phyloP scores from a whole-genome alignment of 2,329 filamentous ascomycete species.

The Achaetomium macrosporum region DNA sequence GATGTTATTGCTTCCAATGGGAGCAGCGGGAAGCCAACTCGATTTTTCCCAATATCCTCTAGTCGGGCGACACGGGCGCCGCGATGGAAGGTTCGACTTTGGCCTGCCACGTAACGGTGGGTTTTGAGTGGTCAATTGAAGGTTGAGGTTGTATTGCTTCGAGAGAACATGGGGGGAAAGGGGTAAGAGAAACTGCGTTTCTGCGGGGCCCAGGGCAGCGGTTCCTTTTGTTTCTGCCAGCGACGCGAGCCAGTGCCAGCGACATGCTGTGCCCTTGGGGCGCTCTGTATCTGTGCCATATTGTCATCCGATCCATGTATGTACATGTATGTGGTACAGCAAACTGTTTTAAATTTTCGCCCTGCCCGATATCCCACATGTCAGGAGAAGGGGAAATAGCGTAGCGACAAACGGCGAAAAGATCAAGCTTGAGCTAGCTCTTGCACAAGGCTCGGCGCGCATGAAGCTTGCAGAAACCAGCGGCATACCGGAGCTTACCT shows the following conservation, averaged over 20 bases:
- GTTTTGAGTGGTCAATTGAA: slow-evolving; percentile 20
- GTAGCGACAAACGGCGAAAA: not conserved
- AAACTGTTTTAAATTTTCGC: not conserved
- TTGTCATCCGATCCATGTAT: not conserved
- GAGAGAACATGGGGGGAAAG: not conserved
- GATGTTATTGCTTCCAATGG: slow-evolving; percentile 1
- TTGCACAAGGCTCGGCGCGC: too few species aligned
- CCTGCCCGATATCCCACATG: not conserved
- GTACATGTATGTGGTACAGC: not conserved
- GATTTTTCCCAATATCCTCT: not conserved
- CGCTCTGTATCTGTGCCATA: not conserved
- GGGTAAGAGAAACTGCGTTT: not conserved
- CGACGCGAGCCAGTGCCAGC: slow-evolving; percentile 1
- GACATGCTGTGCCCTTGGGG: slow-evolving; percentile 1
- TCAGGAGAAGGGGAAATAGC: too few species aligned
- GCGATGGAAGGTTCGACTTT: slow-evolving; percentile 10
- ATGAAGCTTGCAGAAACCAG: too few species aligned
- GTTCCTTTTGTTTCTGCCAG: slow-evolving; percentile 1
- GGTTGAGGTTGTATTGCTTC: not conserved
- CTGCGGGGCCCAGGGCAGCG: not conserved
- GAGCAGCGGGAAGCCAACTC: not conserved
- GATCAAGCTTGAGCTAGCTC: not conserved
- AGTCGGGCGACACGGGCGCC: not conserved
- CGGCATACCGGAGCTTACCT: too few species aligned
- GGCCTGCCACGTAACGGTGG: slow-evolving; percentile 16